Evolutionary conservation across 2,329 filamentous ascomycete genomes (phyloP), one percentile per base, ranked within the genome.

Genomic region (Ophiostoma sp.): DNA sequence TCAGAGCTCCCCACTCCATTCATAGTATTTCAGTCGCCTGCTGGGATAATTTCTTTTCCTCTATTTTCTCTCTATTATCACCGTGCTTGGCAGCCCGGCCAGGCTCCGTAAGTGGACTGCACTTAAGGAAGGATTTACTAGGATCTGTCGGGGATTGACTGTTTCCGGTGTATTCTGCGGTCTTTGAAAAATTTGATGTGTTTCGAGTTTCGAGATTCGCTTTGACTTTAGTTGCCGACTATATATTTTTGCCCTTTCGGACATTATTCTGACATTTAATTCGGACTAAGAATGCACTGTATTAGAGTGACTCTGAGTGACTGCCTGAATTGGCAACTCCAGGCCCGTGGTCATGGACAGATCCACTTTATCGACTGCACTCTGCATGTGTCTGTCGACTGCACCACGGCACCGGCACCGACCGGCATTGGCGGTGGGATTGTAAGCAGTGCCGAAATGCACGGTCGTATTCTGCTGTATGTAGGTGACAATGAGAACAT

Each of bases 1-100:
- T 15, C 39, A 41, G 39, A 41, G 39, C 39, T 41, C 36, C 36
- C 7, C 48, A 20, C 48, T 20, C 13, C 15, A 17, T 6, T 5
- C 44, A 57, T 17, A n/a, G 44, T 7, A n/a, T n/a, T 48, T 1
- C 15, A 20, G 5, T 3, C 13, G 15, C 41, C 17, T 5, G 20
- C 52, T 57, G 52, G 52, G 52, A 57, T 57, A 57, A 57, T 57
- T 27, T 57, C 52, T 57, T 27, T 57, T 57, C 52, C 44, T 20
- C 17, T 39, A 3, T 39, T 5, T 15, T 11, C 36, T 39, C 36
- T 10, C 27, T 31, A 31, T 31, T 31, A 1, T 31, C 27, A 44
- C 41, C 48, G n/a, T 23, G 20, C 48, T 54, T 54, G 48, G 48
- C 48, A 23, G 20, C 48, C 48, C 44, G 44, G 44, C 44, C 7